Evolutionary conservation across 176 grass and related monocot species (phyloP).

Genomic region (Zizania latifolia): DNA sequence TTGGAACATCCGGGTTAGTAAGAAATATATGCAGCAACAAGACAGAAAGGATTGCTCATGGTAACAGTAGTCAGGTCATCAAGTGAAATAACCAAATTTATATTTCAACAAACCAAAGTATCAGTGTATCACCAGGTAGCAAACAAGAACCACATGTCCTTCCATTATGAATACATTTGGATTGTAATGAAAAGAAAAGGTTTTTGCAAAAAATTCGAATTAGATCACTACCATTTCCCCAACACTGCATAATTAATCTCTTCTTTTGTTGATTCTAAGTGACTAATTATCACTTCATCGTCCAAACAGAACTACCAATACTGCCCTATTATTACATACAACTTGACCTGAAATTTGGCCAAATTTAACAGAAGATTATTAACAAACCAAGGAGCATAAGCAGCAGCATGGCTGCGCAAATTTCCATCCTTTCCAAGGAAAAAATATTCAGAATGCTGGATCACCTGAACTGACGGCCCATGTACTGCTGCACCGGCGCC

Average conservation of each 20-base stretch:
- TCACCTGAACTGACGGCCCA: conserved; percentile 64
- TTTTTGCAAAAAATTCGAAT: background rate
- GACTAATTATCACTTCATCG: background rate
- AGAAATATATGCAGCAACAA: background rate
- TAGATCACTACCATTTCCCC: too few species aligned
- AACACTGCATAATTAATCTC: too few species aligned
- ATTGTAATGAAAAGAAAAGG: background rate
- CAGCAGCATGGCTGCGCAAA: background rate
- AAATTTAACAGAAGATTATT: background rate
- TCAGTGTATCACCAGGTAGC: background rate
- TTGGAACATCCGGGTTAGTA: background rate
- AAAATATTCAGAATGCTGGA: background rate
- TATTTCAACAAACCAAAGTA: background rate
- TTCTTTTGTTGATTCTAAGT: background rate
- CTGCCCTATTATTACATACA: too few species aligned
- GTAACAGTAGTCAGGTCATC: background rate
- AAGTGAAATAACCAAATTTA: background rate
- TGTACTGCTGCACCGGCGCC: conserved; percentile 36
- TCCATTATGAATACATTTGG: background rate
- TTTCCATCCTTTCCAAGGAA: background rate
- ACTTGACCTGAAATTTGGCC: background rate
- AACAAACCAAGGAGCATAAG: background rate
- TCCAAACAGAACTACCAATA: too few species aligned
- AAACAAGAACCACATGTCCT: background rate
- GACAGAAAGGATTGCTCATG: background rate